These are phyloP conservation scores for Vickermania spadyakhi DNA, from an alignment of 208 protist genomes.

Conservation along the genomic window DNA sequence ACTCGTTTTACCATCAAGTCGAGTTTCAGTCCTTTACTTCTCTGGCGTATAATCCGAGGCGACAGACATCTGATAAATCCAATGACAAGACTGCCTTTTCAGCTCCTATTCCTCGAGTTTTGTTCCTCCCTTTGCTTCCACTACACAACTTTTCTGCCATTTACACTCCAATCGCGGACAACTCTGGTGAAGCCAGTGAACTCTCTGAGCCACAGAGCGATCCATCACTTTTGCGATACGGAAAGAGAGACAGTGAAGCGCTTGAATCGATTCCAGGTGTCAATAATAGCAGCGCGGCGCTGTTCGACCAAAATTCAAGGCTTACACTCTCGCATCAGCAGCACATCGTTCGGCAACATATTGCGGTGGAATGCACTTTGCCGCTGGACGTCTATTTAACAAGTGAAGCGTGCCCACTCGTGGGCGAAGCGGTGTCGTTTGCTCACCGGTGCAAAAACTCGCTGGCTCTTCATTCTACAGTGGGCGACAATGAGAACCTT, in stretches of 20 bases:
- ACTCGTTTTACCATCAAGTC: neutral
- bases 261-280: neutral
- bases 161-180: neutral
- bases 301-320: neutral
- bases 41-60: neutral
- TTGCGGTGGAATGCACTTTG: neutral
- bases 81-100: neutral
- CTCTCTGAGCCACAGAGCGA: neutral
- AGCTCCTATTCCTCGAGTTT: neutral
- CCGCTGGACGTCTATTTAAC: neutral
- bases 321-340: neutral
- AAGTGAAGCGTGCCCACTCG: neutral
- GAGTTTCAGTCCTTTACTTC: neutral
- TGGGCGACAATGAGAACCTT: too few relatives aligned
- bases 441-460: neutral
- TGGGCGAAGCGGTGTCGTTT: neutral
- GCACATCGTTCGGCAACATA: neutral
- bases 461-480: too few relatives aligned
- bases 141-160: neutral
- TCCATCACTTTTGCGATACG: neutral
- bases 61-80: neutral
- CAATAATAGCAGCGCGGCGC: neutral
- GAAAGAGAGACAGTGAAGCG: neutral
- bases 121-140: neutral
- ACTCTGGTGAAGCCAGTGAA: neutral